Base-by-base conservation (phyloP, 176 grass and related monocot species). In the Guadua angustifolia region DNA sequence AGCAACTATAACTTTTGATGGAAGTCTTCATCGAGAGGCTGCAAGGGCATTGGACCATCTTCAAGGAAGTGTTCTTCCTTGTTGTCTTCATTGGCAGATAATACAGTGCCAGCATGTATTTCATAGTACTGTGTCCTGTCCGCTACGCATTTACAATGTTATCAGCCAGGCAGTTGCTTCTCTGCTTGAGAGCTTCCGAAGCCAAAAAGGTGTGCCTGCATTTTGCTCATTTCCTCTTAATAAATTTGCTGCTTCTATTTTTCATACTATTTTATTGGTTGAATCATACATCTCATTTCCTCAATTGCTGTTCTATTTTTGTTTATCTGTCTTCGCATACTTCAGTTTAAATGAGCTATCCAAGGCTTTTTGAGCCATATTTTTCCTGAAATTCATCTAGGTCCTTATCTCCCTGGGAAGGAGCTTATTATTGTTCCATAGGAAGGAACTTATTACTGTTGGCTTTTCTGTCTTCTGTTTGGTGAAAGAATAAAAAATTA, bases 71-170 rank as follows among this genome's bases (percentile, higher is more conserved):
- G 36, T 93, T 55, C 86, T 98, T 63, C 77, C 93, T 38, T 84
- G 82, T 83, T 98, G 82, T 82, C 80, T 77, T 29, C 72, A 80
- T 43, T 98, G 95, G 95, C 95, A 98, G 93, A 93, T 62, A 80
- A 94, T 98, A 82, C 82, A 93, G 60, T 95, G 95, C 73, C 78
- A 93, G 78, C 87, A 95, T 88, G 91, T 98, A 26, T 98, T 98
- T 83, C 85, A 89, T 77, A 95, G 92, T 80, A 90, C 85, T 33
- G 10, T 98, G 47, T 93, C 86, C 12, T 98, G 93, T 86, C 87
- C 87, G 43, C 17, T 81, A 19, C 75, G 82, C 77, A 78, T 98
- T 61, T 92, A 98, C 81, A 63, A 79, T 87, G 93, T 87, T 73
- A 82, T 95, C 80, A 92, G 78, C 38, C 83, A 92, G 58, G 71